These are phyloP conservation scores for Elaeis oleifera DNA, from an alignment of 202 grass and related monocot species.

Conservation along the genomic window DNA sequence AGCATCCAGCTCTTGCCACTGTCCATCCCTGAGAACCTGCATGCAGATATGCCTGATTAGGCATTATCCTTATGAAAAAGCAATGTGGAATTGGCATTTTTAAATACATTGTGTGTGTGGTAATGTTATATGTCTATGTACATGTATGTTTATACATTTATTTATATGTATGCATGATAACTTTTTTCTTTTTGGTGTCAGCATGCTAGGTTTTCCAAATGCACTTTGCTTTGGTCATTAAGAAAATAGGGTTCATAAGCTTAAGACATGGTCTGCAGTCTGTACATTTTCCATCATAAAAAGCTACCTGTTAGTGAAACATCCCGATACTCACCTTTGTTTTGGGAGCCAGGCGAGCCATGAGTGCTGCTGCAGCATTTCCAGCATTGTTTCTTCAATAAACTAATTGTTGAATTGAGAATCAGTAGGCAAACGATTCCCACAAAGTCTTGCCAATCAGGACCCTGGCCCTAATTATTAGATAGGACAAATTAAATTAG, in stretches of 20 bases:
- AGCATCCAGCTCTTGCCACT: conserved; percentile 73
- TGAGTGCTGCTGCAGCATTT: conserved; percentile 58
- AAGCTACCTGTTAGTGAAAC: not conserved
- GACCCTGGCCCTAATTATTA: conserved; percentile 38
- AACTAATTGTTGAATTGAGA: conserved; percentile 83
- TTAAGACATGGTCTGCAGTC: no score
- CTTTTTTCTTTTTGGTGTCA: no score
- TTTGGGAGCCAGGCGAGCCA: conserved; percentile 53
- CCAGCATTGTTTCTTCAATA: conserved; percentile 78
- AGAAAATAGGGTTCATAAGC: no score
- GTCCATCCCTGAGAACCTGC: conserved; percentile 56
- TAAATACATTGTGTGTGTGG: not conserved
- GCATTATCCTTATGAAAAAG: not conserved
- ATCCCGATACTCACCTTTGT: conserved; percentile 34
- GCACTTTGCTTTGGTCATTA: no score
- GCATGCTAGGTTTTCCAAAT: no score
- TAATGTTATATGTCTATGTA: no score
- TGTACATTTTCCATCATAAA: no score
- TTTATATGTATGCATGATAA: no score
- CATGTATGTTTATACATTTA: no score
- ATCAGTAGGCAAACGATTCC: conserved; percentile 68
- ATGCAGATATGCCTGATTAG: not conserved
- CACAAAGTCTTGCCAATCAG: conserved; percentile 81
- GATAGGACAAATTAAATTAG: not conserved
- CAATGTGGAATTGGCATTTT: not conserved